Conservation (phyloP, 495 filamentous ascomycete species). For the Chlorociboria aeruginascens region DNA sequence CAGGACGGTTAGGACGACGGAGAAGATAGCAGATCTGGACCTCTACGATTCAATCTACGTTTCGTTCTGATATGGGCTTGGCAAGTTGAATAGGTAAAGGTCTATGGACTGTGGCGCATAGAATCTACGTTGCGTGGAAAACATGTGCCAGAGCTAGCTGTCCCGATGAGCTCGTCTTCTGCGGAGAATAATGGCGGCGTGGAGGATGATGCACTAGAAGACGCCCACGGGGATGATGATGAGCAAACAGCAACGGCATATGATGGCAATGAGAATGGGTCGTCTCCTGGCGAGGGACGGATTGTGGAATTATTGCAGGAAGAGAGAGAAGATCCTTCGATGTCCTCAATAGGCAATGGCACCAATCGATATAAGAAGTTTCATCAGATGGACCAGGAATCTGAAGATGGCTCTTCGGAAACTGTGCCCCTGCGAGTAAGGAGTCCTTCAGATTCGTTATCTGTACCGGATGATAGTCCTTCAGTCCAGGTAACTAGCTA, state of each 20-base stretch:
- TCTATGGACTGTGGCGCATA: conserved; percentile 12
- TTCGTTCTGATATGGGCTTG: conserved; percentile 6
- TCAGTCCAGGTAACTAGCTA: conserved; percentile 59
- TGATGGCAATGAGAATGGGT: conserved; percentile 8
- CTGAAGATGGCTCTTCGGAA: conserved; percentile 30
- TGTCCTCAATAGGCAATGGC: conserved; percentile 20
- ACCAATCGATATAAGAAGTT: conserved; percentile 34
- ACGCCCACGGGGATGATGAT: not conserved
- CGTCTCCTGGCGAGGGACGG: conserved; percentile 20
- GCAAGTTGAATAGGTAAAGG: conserved; percentile 1
- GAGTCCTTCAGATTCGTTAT: conserved; percentile 43
- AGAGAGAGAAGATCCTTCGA: conserved; percentile 25
- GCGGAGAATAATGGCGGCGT: conserved; percentile 34
- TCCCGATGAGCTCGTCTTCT: conserved; percentile 38
- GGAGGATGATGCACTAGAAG: conserved; percentile 23
- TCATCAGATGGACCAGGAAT: conserved; percentile 29
- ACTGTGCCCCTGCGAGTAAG: conserved; percentile 12
- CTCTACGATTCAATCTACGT: not conserved
- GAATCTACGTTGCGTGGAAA: conserved; percentile 8
- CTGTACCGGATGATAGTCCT: conserved; percentile 79
- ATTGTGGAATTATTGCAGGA: conserved; percentile 30
- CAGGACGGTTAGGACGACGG: not conserved
- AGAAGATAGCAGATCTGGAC: not conserved
- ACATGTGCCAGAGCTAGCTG: conserved; percentile 7
- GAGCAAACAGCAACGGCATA: conserved; percentile 10